Evolutionary conservation across 2,329 filamentous ascomycete species (phyloP).

Genomic region (Pestalotiopsis sp.): DNA sequence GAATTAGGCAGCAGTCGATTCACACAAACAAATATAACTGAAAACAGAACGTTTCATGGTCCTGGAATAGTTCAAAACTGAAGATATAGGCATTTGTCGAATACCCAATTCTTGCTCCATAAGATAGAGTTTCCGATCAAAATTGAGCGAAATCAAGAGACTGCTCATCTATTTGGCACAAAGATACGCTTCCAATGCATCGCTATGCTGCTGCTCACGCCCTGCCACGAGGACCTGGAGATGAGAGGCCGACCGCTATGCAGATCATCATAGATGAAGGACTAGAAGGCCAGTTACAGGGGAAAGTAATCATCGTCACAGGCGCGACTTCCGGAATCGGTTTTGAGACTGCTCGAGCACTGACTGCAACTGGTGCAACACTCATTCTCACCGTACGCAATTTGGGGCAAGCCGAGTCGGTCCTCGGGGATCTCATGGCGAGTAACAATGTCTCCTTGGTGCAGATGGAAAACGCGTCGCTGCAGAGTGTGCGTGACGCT

Average conservation of each 20-base stretch:
- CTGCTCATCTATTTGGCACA: neutral
- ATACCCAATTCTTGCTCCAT: too few species aligned
- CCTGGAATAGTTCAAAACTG: too few species aligned
- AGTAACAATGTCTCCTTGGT: constrained; percentile 11
- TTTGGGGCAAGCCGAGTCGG: constrained; percentile 14
- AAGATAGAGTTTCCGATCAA: too few species aligned
- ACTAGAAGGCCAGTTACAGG: neutral
- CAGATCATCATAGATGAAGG: neutral
- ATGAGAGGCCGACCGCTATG: constrained; percentile 19
- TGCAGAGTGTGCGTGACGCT: neutral
- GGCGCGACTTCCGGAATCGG: constrained; percentile 18
- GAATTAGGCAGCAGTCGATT: too few species aligned
- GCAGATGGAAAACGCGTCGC: neutral
- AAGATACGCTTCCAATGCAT: neutral
- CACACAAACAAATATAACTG: too few species aligned
- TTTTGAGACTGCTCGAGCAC: constrained; percentile 15
- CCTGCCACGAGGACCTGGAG: constrained; percentile 16
- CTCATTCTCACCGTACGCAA: constrained; percentile 19
- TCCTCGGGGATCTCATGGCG: neutral
- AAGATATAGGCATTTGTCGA: too few species aligned
- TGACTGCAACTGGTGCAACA: constrained; percentile 17
- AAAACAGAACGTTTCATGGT: too few species aligned
- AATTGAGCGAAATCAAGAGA: neutral
- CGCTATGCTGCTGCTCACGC: constrained; percentile 15
- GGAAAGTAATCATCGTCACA: constrained; percentile 17